These are phyloP conservation scores for Corylus americana DNA, from an alignment of 306 rosid genomes.

Conservation along the genomic window DNA sequence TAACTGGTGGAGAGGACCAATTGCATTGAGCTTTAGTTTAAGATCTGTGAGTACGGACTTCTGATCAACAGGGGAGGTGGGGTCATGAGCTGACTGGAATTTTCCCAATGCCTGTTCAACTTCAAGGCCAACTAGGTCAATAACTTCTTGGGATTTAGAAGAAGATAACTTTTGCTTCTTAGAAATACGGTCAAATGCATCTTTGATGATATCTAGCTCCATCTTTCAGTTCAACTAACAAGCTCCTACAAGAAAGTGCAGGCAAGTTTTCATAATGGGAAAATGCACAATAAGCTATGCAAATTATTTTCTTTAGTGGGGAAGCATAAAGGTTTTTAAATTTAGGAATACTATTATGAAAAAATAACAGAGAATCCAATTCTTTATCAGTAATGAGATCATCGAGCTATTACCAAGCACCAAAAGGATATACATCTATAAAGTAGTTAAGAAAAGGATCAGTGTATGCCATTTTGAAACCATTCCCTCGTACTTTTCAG, in stretches of 20 bases:
- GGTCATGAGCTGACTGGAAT: constrained; percentile 51
- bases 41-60: constrained; percentile 62
- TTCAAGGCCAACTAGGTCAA: constrained; percentile 67
- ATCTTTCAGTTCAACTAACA: constrained; percentile 39
- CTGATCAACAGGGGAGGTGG: constrained; percentile 45
- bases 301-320: neutral
- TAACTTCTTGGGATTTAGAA: constrained; percentile 73
- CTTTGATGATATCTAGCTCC: constrained; percentile 79
- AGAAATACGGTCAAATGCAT: constrained; percentile 79
- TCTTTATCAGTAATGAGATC: neutral
- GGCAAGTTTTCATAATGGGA: constrained; percentile 17
- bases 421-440: neutral
- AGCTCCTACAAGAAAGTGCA: constrained; percentile 47
- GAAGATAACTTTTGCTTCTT: constrained; percentile 87
- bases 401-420: neutral
- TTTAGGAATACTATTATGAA: neutral
- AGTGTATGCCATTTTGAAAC: neutral
- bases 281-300: constrained; percentile 17
- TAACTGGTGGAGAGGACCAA: constrained; percentile 54
- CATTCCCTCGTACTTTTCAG: neutral
- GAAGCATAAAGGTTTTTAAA: neutral
- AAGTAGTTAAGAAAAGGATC: neutral
- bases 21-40: constrained; percentile 52
- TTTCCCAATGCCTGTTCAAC: constrained; percentile 60
- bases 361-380: constrained; percentile 1